These are phyloP conservation scores for Mucor indicus DNA, from an alignment of 371 early-diverging fungal species.

Conservation along the genomic window DNA sequence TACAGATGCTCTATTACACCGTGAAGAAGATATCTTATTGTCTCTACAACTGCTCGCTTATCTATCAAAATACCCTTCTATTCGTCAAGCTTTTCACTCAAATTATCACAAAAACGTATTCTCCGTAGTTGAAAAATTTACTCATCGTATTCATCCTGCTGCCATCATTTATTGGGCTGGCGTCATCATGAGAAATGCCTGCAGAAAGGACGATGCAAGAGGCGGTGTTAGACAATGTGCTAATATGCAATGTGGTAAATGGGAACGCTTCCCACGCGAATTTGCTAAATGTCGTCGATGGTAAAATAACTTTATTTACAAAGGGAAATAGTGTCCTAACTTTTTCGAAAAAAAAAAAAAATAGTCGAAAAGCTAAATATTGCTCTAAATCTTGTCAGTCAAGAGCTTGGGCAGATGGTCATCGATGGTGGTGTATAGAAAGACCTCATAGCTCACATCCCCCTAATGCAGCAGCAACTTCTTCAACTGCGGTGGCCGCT, in stretches of 20 bases:
- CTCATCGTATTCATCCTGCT: conserved; percentile 60
- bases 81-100: conserved; percentile 64
- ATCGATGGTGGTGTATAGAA: conserved; percentile 79
- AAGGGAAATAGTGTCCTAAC: neutral
- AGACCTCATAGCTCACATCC: conserved; percentile 38
- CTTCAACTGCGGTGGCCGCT: conserved; percentile 32
- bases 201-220: conserved; percentile 71
- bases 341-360: neutral
- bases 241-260: conserved; percentile 71
- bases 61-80: conserved; percentile 75
- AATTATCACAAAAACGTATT: conserved; percentile 63
- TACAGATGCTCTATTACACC: conserved; percentile 60
- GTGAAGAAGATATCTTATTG: conserved; percentile 80
- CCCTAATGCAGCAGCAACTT: conserved; percentile 25
- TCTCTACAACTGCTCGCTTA: conserved; percentile 82
- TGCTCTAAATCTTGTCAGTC: conserved; percentile 75
- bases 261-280: conserved; percentile 74
- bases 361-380: conserved; percentile 73
- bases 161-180: conserved; percentile 78
- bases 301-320: conserved; percentile 10
- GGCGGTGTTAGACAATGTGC: conserved; percentile 75
- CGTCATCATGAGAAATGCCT: conserved; percentile 80
- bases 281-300: conserved; percentile 82
- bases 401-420: conserved; percentile 76
- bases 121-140: conserved; percentile 72